phyloP scores from a whole-genome alignment of 2,329 filamentous ascomycete species.

The Metarhizium sp. region DNA sequence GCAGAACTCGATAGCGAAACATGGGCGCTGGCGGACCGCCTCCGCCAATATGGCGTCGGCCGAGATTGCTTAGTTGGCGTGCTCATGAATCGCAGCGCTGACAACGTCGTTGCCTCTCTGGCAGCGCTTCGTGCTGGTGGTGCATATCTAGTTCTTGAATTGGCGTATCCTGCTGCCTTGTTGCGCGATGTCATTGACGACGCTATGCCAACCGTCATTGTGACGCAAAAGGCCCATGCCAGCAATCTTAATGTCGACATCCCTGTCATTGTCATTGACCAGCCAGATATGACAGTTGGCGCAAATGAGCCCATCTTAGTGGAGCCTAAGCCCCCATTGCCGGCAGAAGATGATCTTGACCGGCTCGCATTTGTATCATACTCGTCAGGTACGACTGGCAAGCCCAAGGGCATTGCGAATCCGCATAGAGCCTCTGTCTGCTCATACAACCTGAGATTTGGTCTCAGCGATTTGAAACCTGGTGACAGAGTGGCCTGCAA shows the following conservation, averaged over 20 bases:
- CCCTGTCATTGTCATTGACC: constrained; percentile 57
- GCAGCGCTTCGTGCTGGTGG: constrained; percentile 71
- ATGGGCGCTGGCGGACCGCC: constrained; percentile 50
- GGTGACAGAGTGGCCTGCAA: constrained; percentile 80
- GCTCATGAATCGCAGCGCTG: constrained; percentile 62
- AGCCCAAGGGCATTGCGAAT: constrained; percentile 76
- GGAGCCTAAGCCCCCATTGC: constrained; percentile 39
- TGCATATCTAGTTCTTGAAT: constrained; percentile 70
- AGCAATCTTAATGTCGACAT: constrained; percentile 54
- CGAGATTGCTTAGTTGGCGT: constrained; percentile 69
- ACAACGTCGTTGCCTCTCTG: constrained; percentile 72
- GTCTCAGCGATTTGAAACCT: constrained; percentile 56
- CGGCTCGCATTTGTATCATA: constrained; percentile 73
- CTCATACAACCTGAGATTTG: constrained; percentile 66
- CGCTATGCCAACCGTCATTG: constrained; percentile 59
- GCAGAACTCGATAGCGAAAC: constrained; percentile 61
- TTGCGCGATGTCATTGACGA: constrained; percentile 71
- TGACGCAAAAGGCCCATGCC: constrained; percentile 57
- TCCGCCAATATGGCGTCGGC: constrained; percentile 59
- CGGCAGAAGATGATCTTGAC: constrained; percentile 59
- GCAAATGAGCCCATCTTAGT: constrained; percentile 12
- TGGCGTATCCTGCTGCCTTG: constrained; percentile 66
- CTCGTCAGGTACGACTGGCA: constrained; percentile 68
- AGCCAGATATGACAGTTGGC: constrained; percentile 22
- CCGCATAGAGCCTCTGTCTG: constrained; percentile 64